phyloP scores from a whole-genome alignment of 768 basidiomycete species.

The Tylopilus balloui region DNA sequence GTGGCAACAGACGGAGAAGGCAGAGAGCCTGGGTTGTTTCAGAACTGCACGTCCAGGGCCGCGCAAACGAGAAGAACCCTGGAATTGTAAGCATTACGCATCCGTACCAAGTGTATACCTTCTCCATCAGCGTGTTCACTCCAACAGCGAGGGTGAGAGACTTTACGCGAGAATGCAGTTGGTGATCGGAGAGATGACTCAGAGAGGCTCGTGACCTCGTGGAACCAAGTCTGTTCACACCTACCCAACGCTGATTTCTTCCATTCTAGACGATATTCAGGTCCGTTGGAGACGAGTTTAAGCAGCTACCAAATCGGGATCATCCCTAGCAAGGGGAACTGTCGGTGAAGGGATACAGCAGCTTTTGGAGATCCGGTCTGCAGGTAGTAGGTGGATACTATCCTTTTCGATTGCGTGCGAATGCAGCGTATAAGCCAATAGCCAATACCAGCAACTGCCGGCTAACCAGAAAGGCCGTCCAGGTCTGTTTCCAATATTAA shows the following conservation, averaged over 20 bases:
- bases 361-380: slow-evolving; percentile 5
- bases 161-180: slow-evolving; percentile 10
- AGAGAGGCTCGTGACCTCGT: slow-evolving; percentile 19
- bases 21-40: slow-evolving; percentile 10
- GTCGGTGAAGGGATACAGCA: background rate
- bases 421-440: background rate
- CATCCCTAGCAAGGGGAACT: background rate
- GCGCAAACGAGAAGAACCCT: slow-evolving; percentile 16
- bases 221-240: slow-evolving; percentile 9
- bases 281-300: slow-evolving; percentile 5
- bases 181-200: slow-evolving; percentile 6
- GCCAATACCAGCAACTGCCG: background rate
- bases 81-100: slow-evolving; percentile 9
- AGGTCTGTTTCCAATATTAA: background rate
- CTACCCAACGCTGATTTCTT: slow-evolving; percentile 5
- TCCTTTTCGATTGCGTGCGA: background rate
- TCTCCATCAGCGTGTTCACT: slow-evolving; percentile 1
- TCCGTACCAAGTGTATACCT: slow-evolving; percentile 10
- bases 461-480: background rate
- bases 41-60: slow-evolving; percentile 17
- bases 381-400: background rate
- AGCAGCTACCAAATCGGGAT: slow-evolving; percentile 11
- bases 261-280: slow-evolving; percentile 22
- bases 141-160: slow-evolving; percentile 16
- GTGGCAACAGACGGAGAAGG: slow-evolving; percentile 12